These are phyloP conservation scores for Acanthochlamys bracteata DNA, from an alignment of 106 monocot species.

Conservation along the genomic window DNA sequence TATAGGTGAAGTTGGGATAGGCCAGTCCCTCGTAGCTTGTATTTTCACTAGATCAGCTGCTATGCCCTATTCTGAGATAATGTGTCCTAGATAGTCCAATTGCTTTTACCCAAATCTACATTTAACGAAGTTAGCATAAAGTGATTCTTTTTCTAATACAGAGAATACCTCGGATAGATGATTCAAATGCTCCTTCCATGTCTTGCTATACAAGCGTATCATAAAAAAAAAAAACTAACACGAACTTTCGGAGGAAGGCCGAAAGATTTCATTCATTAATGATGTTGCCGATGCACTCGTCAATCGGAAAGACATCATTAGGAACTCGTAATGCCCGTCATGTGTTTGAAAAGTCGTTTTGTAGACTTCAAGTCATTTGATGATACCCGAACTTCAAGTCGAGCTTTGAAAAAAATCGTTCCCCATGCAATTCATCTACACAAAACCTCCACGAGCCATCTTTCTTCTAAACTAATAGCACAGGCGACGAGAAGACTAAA, in stretches of 20 bases:
- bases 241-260: neutral
- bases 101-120: neutral
- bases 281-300: neutral
- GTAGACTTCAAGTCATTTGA: neutral
- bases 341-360: constrained; percentile 2
- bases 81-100: neutral
- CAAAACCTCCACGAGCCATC: constrained; percentile 4
- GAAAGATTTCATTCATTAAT: constrained; percentile 1
- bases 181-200: neutral
- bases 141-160: neutral
- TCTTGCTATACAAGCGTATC: neutral
- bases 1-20: neutral
- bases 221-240: constrained; percentile 3
- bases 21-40: neutral
- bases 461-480: constrained; percentile 5
- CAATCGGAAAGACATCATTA: constrained; percentile 3
- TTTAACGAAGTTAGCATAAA: neutral
- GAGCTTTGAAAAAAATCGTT: constrained; percentile 4
- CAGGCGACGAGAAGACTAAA: neutral
- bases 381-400: constrained; percentile 13
- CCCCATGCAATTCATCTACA: constrained; percentile 10
- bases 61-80: neutral
- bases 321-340: constrained; percentile 4
- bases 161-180: neutral
- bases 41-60: neutral